phyloP scores from a whole-genome alignment of 345 rosid species.

The Camelina hispida region DNA sequence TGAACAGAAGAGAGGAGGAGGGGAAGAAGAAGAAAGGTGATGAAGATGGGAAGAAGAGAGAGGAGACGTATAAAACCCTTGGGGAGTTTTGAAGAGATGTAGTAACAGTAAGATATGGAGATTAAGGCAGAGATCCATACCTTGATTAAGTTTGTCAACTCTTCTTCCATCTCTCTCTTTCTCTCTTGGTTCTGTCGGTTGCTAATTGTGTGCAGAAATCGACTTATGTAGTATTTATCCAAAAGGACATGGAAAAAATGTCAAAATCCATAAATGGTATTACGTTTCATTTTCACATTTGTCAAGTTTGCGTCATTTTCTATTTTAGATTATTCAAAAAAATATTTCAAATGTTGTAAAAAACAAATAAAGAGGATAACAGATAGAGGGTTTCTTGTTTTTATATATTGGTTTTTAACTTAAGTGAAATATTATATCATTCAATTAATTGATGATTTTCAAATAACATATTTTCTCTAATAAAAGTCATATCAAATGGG shows the following conservation, averaged over 20 bases:
- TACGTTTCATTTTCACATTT: conserved; percentile 7
- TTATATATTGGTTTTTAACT: neutral
- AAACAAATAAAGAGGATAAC: neutral
- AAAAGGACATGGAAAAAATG: neutral
- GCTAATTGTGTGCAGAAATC: neutral
- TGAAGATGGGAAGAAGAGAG: conserved; percentile 56
- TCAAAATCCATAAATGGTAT: conserved; percentile 2
- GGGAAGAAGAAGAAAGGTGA: conserved; percentile 58
- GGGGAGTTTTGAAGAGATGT: conserved; percentile 49
- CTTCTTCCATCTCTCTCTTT: conserved; percentile 33
- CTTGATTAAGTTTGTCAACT: conserved; percentile 47
- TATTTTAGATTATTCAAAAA: neutral
- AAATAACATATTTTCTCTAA: neutral
- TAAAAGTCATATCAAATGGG: too few relatives aligned
- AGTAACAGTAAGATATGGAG: conserved; percentile 58
- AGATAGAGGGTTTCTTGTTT: neutral
- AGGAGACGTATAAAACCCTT: conserved; percentile 55
- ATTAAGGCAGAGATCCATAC: conserved; percentile 53
- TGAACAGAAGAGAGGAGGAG: conserved; percentile 48
- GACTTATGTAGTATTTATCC: conserved; percentile 1
- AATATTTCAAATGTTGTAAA: neutral
- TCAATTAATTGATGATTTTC: neutral
- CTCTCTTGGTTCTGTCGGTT: conserved; percentile 19
- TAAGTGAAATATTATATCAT: neutral
- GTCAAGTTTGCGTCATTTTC: neutral